Conservation (phyloP, 1,139 yeast species). For the Lodderomyces orthopsilosis region DNA sequence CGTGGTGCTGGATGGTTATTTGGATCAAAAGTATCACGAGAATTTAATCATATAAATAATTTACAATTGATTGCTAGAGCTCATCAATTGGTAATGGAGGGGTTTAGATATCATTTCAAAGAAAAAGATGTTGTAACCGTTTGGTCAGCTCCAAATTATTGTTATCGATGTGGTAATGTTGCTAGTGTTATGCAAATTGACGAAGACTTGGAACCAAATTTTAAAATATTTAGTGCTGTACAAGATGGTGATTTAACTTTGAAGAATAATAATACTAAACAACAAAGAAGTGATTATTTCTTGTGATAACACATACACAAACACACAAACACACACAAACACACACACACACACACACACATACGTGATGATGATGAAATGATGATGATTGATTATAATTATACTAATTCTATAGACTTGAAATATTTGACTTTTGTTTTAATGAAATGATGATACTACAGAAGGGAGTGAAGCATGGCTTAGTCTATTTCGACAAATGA, state of each 20-base stretch:
- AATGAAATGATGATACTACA: slow-evolving; percentile 1
- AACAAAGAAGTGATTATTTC: slow-evolving; percentile 83
- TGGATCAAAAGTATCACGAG: slow-evolving; percentile 89
- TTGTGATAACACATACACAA: slow-evolving; percentile 39
- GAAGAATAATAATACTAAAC: slow-evolving; percentile 65
- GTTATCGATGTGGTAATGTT: slow-evolving; percentile 96
- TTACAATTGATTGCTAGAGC: slow-evolving; percentile 89
- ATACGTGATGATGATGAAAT: background rate
- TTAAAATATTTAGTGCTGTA: slow-evolving; percentile 92
- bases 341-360: too few relatives aligned
- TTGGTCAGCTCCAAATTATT: slow-evolving; percentile 98
- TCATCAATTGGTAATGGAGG: slow-evolving; percentile 98
- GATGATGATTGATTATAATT: background rate
- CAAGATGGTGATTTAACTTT: slow-evolving; percentile 80
- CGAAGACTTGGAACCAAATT: slow-evolving; percentile 81
- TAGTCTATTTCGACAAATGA: background rate
- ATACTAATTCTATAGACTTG: slow-evolving; percentile 1
- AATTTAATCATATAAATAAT: slow-evolving; percentile 90
- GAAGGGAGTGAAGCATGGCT: too few relatives aligned
- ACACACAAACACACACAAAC: too few relatives aligned
- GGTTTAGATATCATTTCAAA: slow-evolving; percentile 90
- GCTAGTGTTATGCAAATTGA: slow-evolving; percentile 97
- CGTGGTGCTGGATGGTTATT: slow-evolving; percentile 99
- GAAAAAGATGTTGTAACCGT: slow-evolving; percentile 96
- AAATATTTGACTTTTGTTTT: background rate